Percentiles rank a stretch among this genome's conserved stretches.
Evolutionary conservation across 345 rosid species (phyloP).

Genomic region (Excoecaria cochinchinensis): DNA sequence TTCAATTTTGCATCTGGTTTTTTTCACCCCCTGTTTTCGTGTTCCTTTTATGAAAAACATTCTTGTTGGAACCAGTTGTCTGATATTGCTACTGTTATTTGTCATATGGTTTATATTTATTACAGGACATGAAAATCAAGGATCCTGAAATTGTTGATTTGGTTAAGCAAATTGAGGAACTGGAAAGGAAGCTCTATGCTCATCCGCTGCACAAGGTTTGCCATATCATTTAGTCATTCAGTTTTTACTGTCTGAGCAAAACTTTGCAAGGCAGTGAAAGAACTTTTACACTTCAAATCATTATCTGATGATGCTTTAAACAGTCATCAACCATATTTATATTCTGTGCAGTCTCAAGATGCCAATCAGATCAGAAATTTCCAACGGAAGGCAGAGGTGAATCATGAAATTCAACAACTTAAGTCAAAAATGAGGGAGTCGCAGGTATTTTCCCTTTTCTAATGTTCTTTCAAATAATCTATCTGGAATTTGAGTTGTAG

Average conservation of each 20-base stretch:
- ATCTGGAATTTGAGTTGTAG: not conserved
- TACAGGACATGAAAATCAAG: conserved; percentile 95
- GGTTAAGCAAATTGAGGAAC: conserved; percentile 76
- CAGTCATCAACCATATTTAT: conserved; percentile 10
- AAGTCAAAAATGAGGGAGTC: conserved; percentile 96
- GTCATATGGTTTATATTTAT: conserved; percentile 8
- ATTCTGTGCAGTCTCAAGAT: conserved; percentile 68
- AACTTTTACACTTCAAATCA: not conserved
- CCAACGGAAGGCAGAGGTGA: conserved; percentile 88
- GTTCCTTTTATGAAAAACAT: not conserved
- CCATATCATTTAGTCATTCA: conserved; percentile 1
- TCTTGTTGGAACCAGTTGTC: not conserved
- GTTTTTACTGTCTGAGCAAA: not conserved
- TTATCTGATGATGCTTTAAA: conserved; percentile 13
- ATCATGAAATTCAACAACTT: conserved; percentile 92
- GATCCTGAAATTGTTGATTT: conserved; percentile 83
- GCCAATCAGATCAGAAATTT: conserved; percentile 71
- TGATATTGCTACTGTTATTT: conserved; percentile 1
- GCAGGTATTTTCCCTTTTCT: conserved; percentile 54
- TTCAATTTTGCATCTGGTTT: not conserved
- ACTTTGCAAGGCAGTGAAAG: not conserved
- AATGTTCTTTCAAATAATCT: not conserved
- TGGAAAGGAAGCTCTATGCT: conserved; percentile 72
- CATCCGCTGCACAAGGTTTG: conserved; percentile 93
- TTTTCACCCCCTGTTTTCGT: not conserved